Percentiles rank a stretch among this genome's conserved stretches.
These are phyloP conservation scores for Cyanidioschyzon merolae DNA, from an alignment of 23 red algal genomes.

Conservation along the genomic window DNA sequence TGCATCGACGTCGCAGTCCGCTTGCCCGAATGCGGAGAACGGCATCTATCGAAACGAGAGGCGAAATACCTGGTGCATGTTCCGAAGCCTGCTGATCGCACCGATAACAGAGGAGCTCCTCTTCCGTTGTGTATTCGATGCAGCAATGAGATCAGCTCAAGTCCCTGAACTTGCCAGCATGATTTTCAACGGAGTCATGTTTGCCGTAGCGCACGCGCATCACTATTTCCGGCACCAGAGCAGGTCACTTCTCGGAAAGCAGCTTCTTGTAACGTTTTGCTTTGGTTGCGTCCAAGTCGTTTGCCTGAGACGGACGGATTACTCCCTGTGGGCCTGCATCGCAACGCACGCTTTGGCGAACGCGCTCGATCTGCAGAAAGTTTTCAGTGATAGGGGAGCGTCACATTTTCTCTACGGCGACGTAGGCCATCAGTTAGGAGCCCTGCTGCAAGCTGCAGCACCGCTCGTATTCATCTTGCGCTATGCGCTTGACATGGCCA, in stretches of 20 bases:
- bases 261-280: background rate
- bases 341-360: constrained; percentile 1
- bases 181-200: background rate
- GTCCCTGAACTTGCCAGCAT: background rate
- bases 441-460: background rate
- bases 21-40: too few species aligned
- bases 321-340: background rate
- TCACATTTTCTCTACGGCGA: background rate
- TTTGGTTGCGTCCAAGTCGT: background rate
- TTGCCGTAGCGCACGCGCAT: background rate
- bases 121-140: constrained; percentile 4
- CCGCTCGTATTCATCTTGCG: background rate
- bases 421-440: background rate
- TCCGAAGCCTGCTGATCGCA: background rate
- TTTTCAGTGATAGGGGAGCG: background rate
- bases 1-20: too few species aligned
- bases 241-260: background rate
- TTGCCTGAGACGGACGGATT: background rate
- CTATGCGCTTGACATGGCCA: background rate
- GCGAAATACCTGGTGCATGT: background rate
- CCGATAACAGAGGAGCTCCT: background rate
- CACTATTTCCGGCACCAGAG: constrained; percentile 1
- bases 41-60: too few species aligned
- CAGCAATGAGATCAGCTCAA: background rate
- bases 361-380: background rate